Evolutionary conservation across 768 basidiomycete species (phyloP).

Genomic region (Hericium erinaceus): DNA sequence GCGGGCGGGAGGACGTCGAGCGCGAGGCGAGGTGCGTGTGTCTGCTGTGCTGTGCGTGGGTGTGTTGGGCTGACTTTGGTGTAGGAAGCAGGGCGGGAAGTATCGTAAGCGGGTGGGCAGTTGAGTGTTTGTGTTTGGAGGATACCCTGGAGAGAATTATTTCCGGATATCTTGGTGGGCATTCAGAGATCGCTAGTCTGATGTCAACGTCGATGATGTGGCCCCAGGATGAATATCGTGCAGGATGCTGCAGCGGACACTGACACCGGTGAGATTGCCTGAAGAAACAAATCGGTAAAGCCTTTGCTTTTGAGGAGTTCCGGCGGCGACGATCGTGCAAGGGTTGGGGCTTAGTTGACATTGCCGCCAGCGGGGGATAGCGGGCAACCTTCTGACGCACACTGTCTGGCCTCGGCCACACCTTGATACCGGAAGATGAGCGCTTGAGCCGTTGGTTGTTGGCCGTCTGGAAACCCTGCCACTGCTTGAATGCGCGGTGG

Average conservation of each 20-base stretch:
- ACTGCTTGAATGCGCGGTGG: no score
- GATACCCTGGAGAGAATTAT: no score
- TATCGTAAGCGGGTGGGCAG: background rate
- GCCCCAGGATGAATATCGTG: background rate
- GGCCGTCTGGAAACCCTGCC: no score
- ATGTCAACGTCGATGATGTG: background rate
- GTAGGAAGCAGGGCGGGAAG: constrained; percentile 1
- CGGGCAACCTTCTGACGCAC: no score
- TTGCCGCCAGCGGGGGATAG: no score
- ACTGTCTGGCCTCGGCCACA: no score
- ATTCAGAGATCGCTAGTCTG: background rate
- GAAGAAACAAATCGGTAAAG: background rate
- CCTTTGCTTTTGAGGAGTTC: no score
- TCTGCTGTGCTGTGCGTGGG: background rate
- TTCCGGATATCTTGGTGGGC: background rate
- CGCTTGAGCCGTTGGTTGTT: no score
- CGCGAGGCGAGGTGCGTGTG: constrained; percentile 44
- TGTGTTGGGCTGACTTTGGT: background rate
- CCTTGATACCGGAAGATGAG: no score
- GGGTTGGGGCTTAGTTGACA: no score
- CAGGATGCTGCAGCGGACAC: background rate
- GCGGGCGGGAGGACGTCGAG: constrained; percentile 52
- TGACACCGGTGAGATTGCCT: background rate
- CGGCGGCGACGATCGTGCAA: no score
- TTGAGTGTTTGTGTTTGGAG: background rate